These are phyloP conservation scores for Gloeopeniophorella convolvens DNA, from an alignment of 768 basidiomycete genomes.

Conservation along the genomic window DNA sequence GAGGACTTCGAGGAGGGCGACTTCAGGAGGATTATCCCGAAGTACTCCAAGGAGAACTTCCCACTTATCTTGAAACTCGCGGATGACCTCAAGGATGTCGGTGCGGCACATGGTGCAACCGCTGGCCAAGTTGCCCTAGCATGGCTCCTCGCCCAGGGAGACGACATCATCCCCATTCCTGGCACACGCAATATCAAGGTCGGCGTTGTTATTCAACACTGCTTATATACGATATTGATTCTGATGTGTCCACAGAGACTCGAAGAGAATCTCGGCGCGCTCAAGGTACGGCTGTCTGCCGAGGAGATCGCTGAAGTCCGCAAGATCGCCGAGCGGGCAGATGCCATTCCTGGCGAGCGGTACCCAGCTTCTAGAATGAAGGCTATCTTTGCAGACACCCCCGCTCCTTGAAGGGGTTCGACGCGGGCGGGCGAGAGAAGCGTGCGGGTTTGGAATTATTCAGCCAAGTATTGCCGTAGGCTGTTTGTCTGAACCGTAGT, in stretches of 20 bases:
- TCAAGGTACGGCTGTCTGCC: conserved; percentile 7
- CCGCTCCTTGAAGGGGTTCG: background rate
- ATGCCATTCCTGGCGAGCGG: conserved; percentile 9
- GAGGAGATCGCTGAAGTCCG: conserved; percentile 11
- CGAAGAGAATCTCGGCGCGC: conserved; percentile 10
- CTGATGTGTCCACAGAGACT: background rate
- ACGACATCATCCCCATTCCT: conserved; percentile 42
- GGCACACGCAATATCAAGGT: conserved; percentile 38
- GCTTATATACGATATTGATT: too few species aligned
- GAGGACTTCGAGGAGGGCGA: conserved; percentile 38
- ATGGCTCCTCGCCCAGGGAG: conserved; percentile 42
- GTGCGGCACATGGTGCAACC: conserved; percentile 34
- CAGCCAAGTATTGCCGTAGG: too few species aligned
- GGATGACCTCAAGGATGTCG: conserved; percentile 32
- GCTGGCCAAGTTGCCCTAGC: conserved; percentile 43
- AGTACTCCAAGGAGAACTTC: conserved; percentile 38
- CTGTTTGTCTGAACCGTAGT: too few species aligned
- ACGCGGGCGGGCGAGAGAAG: too few species aligned
- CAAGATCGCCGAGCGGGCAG: conserved; percentile 11
- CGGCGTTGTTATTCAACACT: background rate
- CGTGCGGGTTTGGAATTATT: too few species aligned
- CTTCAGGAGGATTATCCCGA: conserved; percentile 31
- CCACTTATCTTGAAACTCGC: conserved; percentile 38
- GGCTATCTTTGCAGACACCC: conserved; percentile 5
- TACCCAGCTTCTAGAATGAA: conserved; percentile 4